phyloP scores from a whole-genome alignment of 768 basidiomycete species.

The Rhodotorula toruloides region DNA sequence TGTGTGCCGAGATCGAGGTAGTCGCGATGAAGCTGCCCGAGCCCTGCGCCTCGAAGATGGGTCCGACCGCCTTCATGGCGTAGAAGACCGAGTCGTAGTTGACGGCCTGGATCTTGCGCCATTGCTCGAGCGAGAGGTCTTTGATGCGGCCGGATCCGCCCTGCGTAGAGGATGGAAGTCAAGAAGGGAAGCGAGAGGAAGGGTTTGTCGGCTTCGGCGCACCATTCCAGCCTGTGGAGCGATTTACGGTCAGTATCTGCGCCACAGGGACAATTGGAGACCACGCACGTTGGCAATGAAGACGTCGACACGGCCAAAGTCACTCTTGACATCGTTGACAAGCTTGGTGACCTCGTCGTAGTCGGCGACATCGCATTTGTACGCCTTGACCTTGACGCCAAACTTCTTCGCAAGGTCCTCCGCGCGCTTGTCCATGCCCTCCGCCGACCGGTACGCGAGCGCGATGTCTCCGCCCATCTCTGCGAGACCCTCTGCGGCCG shows the following conservation, averaged over 20 bases:
- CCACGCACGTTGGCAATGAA: conserved; percentile 45
- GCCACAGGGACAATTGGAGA: not conserved
- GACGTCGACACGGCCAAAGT: conserved; percentile 45
- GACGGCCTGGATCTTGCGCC: conserved; percentile 12
- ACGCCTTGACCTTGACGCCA: conserved; percentile 43
- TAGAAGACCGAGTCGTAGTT: conserved; percentile 25
- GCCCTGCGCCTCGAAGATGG: conserved; percentile 41
- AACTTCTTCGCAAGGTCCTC: conserved; percentile 40
- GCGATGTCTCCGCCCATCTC: conserved; percentile 43
- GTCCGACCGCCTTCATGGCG: conserved; percentile 32
- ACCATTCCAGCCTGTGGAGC: conserved; percentile 21
- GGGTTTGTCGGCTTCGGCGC: not conserved
- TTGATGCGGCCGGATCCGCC: conserved; percentile 25
- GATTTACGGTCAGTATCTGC: not conserved
- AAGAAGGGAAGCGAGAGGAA: not conserved
- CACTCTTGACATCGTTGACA: conserved; percentile 40
- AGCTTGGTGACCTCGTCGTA: conserved; percentile 39
- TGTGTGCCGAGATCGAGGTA: conserved; percentile 36
- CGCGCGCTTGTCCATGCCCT: conserved; percentile 35
- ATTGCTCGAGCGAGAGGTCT: conserved; percentile 25
- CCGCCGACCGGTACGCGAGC: conserved; percentile 45
- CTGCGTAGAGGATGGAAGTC: not conserved
- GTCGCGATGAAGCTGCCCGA: conserved; percentile 40
- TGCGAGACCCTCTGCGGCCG: conserved; percentile 25
- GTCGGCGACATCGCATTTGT: conserved; percentile 43